These are phyloP conservation scores for Trichoderma cornu-damae DNA, from an alignment of 2,329 filamentous ascomycete species.

Conservation along the genomic window DNA sequence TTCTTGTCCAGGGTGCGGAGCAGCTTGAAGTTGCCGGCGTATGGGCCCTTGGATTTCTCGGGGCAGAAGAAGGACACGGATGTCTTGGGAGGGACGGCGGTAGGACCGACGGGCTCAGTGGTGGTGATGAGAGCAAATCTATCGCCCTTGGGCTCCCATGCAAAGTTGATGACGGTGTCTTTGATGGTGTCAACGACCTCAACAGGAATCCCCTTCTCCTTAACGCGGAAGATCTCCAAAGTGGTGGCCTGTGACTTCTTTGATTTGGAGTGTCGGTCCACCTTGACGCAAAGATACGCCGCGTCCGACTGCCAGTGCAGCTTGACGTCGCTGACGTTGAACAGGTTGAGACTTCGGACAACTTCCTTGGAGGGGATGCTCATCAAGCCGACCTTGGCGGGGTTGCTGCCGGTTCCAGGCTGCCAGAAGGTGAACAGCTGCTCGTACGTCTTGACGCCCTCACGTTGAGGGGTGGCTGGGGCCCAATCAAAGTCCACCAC, in stretches of 20 bases:
- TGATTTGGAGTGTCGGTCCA: constrained; percentile 96
- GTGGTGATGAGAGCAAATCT: constrained; percentile 96
- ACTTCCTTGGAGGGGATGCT: constrained; percentile 91
- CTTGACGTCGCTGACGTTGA: constrained; percentile 96
- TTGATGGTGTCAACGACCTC: constrained; percentile 98
- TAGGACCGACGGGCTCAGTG: constrained; percentile 70
- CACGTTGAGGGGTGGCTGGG: constrained; percentile 72
- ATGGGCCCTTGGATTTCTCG: constrained; percentile 80
- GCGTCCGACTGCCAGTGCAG: constrained; percentile 98
- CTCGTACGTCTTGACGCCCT: constrained; percentile 86
- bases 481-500: constrained; percentile 99
- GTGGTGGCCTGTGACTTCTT: constrained; percentile 98
- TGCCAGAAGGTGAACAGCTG: constrained; percentile 99
- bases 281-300: constrained; percentile 94
- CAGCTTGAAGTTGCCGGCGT: constrained; percentile 91
- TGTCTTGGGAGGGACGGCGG: constrained; percentile 87
- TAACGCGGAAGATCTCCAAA: constrained; percentile 94
- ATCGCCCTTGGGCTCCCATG: constrained; percentile 97
- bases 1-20: constrained; percentile 96
- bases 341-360: constrained; percentile 89
- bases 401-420: constrained; percentile 95
- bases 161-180: constrained; percentile 98
- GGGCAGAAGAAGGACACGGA: constrained; percentile 94
- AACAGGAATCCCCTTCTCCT: constrained; percentile 95
- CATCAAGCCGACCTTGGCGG: constrained; percentile 95